Percentiles rank a stretch among this genome's conserved stretches.
phyloP scores from a whole-genome alignment of 345 rosid species.

The Brassica carinata region DNA sequence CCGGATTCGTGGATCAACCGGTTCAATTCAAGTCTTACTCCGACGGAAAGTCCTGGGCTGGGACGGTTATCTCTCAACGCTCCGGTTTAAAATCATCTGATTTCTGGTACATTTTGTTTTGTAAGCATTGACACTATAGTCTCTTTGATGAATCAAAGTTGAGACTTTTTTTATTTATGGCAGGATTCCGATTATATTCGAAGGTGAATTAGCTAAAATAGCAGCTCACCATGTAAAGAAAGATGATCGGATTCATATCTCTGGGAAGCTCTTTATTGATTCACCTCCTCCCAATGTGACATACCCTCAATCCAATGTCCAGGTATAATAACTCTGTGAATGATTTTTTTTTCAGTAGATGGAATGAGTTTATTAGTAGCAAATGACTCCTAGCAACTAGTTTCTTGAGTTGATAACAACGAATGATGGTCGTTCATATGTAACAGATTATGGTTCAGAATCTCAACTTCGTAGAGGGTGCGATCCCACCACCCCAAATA shows the following conservation, averaged over 20 bases:
- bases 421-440: background rate
- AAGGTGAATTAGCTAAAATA: slow-evolving; percentile 71
- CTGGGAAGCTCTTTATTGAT: slow-evolving; percentile 58
- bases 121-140: background rate
- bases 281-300: slow-evolving; percentile 47
- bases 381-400: too few species aligned
- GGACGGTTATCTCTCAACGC: slow-evolving; percentile 54
- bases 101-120: slow-evolving; percentile 29
- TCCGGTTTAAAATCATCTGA: slow-evolving; percentile 42
- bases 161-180: background rate
- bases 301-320: slow-evolving; percentile 48
- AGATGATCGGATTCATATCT: slow-evolving; percentile 60
- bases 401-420: background rate
- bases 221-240: slow-evolving; percentile 64
- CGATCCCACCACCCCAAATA: slow-evolving; percentile 8
- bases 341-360: background rate
- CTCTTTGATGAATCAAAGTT: slow-evolving; percentile 1
- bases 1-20: slow-evolving; percentile 52
- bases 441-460: slow-evolving; percentile 67
- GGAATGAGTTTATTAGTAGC: background rate
- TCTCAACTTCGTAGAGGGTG: slow-evolving; percentile 58
- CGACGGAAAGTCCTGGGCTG: slow-evolving; percentile 62
- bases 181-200: slow-evolving; percentile 78
- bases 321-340: slow-evolving; percentile 42
- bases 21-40: slow-evolving; percentile 46